Conservation (phyloP, 1,284 basidiomycete genomes). For the Anthracocystis setariae region DNA sequence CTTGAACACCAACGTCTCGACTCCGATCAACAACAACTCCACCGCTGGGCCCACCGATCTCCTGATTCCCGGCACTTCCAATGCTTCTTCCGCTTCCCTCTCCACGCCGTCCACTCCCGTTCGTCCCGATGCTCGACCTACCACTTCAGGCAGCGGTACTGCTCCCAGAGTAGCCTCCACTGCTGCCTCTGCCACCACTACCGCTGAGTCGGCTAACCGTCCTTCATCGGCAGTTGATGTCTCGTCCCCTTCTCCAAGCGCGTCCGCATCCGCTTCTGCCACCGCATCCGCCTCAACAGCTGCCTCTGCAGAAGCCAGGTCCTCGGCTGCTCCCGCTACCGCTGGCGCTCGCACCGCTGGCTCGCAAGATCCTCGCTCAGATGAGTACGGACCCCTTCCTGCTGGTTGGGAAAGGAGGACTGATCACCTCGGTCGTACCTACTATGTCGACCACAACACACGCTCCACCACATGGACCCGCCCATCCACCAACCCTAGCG, state of each 20-base stretch:
- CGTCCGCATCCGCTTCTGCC: conserved; percentile 14
- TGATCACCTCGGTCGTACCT: conserved; percentile 86
- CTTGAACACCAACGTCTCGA: conserved; percentile 66
- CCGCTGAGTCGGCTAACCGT: conserved; percentile 31
- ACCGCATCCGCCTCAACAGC: conserved; percentile 16
- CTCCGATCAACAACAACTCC: conserved; percentile 60
- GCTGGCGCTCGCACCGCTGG: conserved; percentile 21
- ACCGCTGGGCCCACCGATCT: conserved; percentile 51
- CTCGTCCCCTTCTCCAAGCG: conserved; percentile 19
- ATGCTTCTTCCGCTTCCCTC: conserved; percentile 58
- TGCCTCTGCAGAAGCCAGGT: conserved; percentile 17
- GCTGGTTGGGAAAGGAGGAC: conserved; percentile 91
- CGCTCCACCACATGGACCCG: conserved; percentile 91
- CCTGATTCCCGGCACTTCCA: conserved; percentile 44
- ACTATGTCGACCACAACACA: conserved; percentile 83
- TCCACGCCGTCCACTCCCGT: conserved; percentile 28
- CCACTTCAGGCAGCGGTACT: conserved; percentile 34
- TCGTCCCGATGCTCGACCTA: conserved; percentile 30
- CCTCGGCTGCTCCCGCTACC: conserved; percentile 22
- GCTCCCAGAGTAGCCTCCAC: conserved; percentile 23
- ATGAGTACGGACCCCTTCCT: conserved; percentile 73
- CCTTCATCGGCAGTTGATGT: conserved; percentile 31
- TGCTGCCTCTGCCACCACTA: conserved; percentile 24
- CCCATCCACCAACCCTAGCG: conserved; percentile 64
- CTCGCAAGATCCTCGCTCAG: conserved; percentile 49